Evolutionary conservation across 2,329 filamentous ascomycete species (phyloP).

Genomic region (Talaromyces atroroseus): DNA sequence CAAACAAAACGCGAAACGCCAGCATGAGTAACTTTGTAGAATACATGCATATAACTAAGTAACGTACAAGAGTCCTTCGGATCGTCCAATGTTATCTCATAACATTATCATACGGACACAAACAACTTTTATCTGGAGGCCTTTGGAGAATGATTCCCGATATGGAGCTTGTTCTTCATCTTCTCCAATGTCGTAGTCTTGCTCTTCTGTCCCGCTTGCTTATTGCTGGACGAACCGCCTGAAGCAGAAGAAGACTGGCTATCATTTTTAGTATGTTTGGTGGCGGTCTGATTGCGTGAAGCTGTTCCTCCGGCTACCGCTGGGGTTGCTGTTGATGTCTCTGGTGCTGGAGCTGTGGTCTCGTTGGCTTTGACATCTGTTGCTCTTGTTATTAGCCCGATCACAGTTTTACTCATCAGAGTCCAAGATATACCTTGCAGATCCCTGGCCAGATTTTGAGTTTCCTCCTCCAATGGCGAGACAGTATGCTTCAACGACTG

Average conservation of each 20-base stretch:
- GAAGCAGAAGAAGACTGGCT: slow-evolving; percentile 3
- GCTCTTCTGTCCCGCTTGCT: slow-evolving; percentile 1
- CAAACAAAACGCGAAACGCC: neutral
- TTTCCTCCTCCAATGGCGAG: slow-evolving; percentile 9
- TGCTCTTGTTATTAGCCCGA: neutral
- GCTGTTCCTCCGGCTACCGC: neutral
- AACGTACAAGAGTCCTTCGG: neutral
- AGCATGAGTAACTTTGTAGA: neutral
- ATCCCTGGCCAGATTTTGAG: slow-evolving; percentile 9
- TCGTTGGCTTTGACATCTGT: neutral
- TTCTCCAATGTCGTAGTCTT: slow-evolving; percentile 17
- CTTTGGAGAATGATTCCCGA: slow-evolving; percentile 17
- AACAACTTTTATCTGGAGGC: neutral
- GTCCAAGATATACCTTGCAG: neutral
- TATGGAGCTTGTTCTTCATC: slow-evolving; percentile 32
- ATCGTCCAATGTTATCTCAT: neutral
- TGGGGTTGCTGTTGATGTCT: neutral
- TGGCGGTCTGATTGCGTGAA: neutral
- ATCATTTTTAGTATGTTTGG: neutral
- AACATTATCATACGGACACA: neutral
- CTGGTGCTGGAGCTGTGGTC: neutral
- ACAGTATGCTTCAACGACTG: slow-evolving; percentile 9
- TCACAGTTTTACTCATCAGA: neutral
- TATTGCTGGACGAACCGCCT: neutral
- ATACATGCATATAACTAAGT: neutral